These are phyloP conservation scores for Boletus sensibilis DNA, from an alignment of 768 basidiomycete species.

Conservation along the genomic window DNA sequence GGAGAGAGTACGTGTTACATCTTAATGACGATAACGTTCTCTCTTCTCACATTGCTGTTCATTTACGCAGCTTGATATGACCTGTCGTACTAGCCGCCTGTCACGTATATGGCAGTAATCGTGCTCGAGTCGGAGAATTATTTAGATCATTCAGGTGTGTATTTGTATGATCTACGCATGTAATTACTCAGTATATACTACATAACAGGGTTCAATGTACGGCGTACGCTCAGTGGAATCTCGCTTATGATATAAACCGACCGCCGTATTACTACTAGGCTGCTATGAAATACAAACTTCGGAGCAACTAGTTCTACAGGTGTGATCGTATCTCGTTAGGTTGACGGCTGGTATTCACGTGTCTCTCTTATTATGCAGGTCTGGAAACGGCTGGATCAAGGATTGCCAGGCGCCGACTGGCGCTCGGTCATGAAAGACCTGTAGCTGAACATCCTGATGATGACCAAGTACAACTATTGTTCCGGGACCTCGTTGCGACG, in stretches of 20 bases:
- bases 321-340: conserved; percentile 22
- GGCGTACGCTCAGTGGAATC: conserved; percentile 21
- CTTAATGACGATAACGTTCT: conserved; percentile 2
- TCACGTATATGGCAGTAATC: conserved; percentile 25
- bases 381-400: conserved; percentile 37
- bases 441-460: conserved; percentile 24
- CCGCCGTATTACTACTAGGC: conserved; percentile 25
- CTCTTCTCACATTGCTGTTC: conserved; percentile 9
- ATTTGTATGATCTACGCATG: conserved; percentile 7
- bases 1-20: conserved; percentile 33
- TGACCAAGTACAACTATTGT: conserved; percentile 17
- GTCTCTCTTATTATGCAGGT: conserved; percentile 25
- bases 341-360: conserved; percentile 25
- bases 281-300: conserved; percentile 40
- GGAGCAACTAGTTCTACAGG: conserved; percentile 35
- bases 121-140: conserved; percentile 24
- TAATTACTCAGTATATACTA: neutral
- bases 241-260: conserved; percentile 10
- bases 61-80: conserved; percentile 30
- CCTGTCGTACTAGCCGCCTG: conserved; percentile 33
- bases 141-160: conserved; percentile 35
- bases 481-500: conserved; percentile 21
- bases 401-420: conserved; percentile 31
- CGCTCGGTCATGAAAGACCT: conserved; percentile 38
- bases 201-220: conserved; percentile 30